Percentiles rank a stretch among this genome's conserved stretches.
Evolutionary conservation across 2,329 filamentous ascomycete genomes (phyloP).

Genomic region (Sporothrix brunneoviolacea): DNA sequence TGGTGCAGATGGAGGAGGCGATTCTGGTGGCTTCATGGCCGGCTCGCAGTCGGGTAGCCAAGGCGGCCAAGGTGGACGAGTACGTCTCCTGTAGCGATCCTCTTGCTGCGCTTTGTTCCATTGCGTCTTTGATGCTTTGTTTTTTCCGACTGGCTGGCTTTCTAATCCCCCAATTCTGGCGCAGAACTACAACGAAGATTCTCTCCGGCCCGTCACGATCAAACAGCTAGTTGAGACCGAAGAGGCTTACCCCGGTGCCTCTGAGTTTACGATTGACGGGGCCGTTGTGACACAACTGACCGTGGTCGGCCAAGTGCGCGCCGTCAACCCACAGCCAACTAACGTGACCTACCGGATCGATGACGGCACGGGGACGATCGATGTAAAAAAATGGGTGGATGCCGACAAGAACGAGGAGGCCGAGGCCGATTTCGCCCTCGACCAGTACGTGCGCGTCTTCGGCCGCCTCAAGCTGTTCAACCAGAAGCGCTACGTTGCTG

Average conservation of each 20-base stretch:
- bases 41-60: slow-evolving; percentile 57
- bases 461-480: slow-evolving; percentile 79
- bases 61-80: slow-evolving; percentile 30
- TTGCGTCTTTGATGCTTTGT: no score
- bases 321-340: slow-evolving; percentile 77
- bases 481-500: slow-evolving; percentile 73
- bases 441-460: slow-evolving; percentile 78
- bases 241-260: slow-evolving; percentile 60
- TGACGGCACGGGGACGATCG: slow-evolving; percentile 87
- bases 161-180: no score
- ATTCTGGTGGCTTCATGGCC: slow-evolving; percentile 56
- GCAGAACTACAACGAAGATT: slow-evolving; percentile 69
- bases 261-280: slow-evolving; percentile 76
- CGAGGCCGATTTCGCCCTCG: slow-evolving; percentile 51
- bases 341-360: slow-evolving; percentile 91
- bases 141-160: no score
- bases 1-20: slow-evolving; percentile 50
- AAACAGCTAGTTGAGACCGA: slow-evolving; percentile 86
- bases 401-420: slow-evolving; percentile 44
- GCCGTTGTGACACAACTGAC: slow-evolving; percentile 67
- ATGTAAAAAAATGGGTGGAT: slow-evolving; percentile 85
- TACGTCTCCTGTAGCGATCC: neutral
- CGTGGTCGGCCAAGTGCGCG: slow-evolving; percentile 85
- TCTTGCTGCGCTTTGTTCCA: neutral
- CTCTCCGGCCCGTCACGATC: slow-evolving; percentile 86